Percentiles rank a stretch among this genome's conserved stretches.
Conservation (phyloP, 2,329 filamentous ascomycete species). For the Trichoderma oligosporum region DNA sequence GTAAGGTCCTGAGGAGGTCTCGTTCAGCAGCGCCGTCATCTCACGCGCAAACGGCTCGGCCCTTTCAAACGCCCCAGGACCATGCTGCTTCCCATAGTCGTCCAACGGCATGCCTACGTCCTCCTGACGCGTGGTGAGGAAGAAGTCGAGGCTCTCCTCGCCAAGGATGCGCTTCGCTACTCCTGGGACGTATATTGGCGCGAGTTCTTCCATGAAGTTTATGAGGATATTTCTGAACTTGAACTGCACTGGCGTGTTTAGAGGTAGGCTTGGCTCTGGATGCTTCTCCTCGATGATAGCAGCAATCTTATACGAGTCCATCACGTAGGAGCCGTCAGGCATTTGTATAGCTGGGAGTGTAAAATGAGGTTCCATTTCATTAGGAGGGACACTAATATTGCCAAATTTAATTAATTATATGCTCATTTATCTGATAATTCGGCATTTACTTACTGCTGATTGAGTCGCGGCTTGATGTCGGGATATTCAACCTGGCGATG, state of each 20-base stretch:
- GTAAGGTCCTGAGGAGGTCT: neutral
- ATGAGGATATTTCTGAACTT: neutral
- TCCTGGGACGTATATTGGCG: neutral
- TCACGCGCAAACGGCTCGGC: neutral
- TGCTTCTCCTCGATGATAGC: slow-evolving; percentile 3
- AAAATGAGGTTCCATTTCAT: neutral
- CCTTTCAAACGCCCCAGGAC: neutral
- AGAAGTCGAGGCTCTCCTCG: neutral
- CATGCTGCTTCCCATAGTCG: neutral
- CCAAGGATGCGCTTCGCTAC: neutral
- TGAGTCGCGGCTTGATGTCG: neutral
- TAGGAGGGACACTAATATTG: neutral
- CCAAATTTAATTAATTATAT: neutral
- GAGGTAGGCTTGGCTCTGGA: neutral
- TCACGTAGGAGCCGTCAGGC: slow-evolving; percentile 3
- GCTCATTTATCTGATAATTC: neutral
- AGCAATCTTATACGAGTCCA: slow-evolving; percentile 13
- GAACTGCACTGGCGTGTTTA: neutral
- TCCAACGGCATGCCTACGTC: slow-evolving; percentile 4
- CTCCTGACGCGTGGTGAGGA: neutral
- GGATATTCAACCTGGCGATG: slow-evolving; percentile 4
- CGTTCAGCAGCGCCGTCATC: slow-evolving; percentile 6
- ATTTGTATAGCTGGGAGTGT: neutral
- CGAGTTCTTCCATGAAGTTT: neutral
- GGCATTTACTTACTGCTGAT: neutral